Evolutionary conservation across 2,329 filamentous ascomycete species (phyloP).

Genomic region (Aspergillus sergii): DNA sequence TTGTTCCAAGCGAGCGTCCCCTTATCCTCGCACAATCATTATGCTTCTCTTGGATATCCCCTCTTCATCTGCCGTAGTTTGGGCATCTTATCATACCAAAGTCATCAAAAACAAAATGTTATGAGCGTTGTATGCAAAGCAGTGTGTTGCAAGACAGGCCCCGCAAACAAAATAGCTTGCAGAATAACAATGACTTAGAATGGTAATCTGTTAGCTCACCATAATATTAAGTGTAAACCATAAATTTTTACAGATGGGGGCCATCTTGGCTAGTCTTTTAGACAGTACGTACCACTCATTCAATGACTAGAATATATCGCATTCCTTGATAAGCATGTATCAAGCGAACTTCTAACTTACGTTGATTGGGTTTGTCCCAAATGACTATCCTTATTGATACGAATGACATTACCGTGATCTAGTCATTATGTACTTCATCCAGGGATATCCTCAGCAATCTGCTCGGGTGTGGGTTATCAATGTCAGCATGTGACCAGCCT

Average conservation of each 20-base stretch:
- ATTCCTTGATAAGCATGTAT: not conserved
- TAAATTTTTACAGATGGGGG: not conserved
- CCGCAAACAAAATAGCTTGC: not conserved
- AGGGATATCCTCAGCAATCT: too few relatives aligned
- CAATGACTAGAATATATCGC: not conserved
- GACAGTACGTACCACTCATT: not conserved
- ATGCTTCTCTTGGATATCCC: not conserved
- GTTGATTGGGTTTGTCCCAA: too few relatives aligned
- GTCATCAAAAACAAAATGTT: not conserved
- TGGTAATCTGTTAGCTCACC: not conserved
- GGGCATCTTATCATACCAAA: not conserved
- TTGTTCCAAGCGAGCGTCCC: not conserved
- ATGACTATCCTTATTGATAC: not conserved
- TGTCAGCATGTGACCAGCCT: not conserved
- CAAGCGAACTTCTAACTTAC: not conserved
- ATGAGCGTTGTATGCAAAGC: not conserved
- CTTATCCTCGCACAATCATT: not conserved
- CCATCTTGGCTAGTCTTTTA: not conserved
- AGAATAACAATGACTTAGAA: not conserved
- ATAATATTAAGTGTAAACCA: not conserved
- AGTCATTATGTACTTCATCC: not conserved
- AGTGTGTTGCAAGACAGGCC: not conserved
- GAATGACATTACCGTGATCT: not conserved
- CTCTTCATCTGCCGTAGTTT: not conserved
- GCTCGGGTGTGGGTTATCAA: not conserved